Conservation (phyloP, 2,329 filamentous ascomycete species). For the Davidsoniella eucalypti region DNA sequence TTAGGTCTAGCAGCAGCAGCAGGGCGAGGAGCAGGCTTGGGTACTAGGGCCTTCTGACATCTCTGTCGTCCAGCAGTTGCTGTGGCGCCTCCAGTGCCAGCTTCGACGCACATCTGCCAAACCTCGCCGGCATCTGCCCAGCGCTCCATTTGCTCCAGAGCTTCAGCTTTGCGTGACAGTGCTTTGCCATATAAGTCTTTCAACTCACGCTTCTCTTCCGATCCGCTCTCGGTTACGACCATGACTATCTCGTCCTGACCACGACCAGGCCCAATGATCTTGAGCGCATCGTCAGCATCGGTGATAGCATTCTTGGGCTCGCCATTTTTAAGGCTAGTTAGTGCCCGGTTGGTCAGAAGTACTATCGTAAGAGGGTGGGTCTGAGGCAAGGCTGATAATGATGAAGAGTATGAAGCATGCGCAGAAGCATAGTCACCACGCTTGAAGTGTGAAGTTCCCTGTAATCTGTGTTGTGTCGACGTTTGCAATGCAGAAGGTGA, state of each 20-base stretch:
- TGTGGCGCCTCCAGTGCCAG: conserved; percentile 67
- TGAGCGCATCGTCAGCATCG: conserved; percentile 68
- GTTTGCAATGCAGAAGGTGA: conserved; percentile 53
- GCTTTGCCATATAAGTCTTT: conserved; percentile 88
- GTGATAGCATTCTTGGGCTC: conserved; percentile 74
- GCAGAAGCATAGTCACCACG: conserved; percentile 81
- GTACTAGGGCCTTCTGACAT: conserved; percentile 72
- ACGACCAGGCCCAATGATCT: conserved; percentile 60
- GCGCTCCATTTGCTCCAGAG: conserved; percentile 85
- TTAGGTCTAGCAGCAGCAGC: conserved; percentile 16
- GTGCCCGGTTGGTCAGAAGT: conserved; percentile 77
- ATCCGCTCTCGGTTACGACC: conserved; percentile 35
- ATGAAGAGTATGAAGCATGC: conserved; percentile 64
- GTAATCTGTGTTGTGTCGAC: conserved; percentile 62
- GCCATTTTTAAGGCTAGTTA: conserved; percentile 81
- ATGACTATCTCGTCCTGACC: conserved; percentile 73
- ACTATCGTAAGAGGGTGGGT: conserved; percentile 73
- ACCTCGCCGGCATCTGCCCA: conserved; percentile 69
- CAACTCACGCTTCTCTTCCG: conserved; percentile 64
- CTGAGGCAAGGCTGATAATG: conserved; percentile 56
- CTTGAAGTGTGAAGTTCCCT: conserved; percentile 82
- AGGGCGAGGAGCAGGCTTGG: conserved; percentile 37
- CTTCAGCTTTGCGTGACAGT: conserved; percentile 85
- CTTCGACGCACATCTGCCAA: conserved; percentile 73
- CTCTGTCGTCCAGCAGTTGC: conserved; percentile 74